phyloP scores from a whole-genome alignment of 208 protist species.

The Entamoeba invadens region DNA sequence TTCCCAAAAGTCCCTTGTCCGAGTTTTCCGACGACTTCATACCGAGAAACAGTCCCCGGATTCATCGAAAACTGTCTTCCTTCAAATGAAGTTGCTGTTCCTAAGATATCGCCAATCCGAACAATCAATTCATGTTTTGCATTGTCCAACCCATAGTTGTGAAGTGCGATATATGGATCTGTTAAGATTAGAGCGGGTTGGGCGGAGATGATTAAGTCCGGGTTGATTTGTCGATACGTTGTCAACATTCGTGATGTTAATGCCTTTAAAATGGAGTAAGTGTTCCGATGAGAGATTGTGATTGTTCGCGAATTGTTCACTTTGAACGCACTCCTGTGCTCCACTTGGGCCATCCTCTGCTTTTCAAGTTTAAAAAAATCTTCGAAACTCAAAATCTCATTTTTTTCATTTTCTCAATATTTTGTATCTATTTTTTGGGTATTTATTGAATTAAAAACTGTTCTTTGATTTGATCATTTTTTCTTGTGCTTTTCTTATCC shows the following conservation, averaged over 20 bases:
- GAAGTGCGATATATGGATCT: not conserved
- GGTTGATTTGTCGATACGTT: not conserved
- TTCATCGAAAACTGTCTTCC: not conserved
- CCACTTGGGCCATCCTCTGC: no score
- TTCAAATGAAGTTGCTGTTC: not conserved
- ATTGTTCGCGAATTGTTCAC: no score
- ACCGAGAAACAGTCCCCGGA: not conserved
- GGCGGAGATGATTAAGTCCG: not conserved
- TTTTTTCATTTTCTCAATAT: no score
- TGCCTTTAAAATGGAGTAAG: not conserved
- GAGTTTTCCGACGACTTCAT: not conserved
- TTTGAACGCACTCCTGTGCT: no score
- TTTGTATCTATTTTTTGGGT: no score
- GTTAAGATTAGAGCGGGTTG: not conserved
- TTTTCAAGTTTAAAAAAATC: no score
- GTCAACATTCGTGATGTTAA: not conserved
- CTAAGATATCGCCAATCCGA: not conserved
- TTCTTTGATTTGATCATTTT: no score
- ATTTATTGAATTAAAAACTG: no score
- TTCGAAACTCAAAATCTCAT: no score
- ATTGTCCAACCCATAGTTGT: not conserved
- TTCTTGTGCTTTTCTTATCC: no score
- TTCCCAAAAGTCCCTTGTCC: slow-evolving; percentile 72
- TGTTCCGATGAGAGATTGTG: no score
- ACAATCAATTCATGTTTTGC: not conserved